Evolutionary conservation across 2,329 filamentous ascomycete genomes (phyloP).

Genomic region (Chrysosporium queenslandicum): DNA sequence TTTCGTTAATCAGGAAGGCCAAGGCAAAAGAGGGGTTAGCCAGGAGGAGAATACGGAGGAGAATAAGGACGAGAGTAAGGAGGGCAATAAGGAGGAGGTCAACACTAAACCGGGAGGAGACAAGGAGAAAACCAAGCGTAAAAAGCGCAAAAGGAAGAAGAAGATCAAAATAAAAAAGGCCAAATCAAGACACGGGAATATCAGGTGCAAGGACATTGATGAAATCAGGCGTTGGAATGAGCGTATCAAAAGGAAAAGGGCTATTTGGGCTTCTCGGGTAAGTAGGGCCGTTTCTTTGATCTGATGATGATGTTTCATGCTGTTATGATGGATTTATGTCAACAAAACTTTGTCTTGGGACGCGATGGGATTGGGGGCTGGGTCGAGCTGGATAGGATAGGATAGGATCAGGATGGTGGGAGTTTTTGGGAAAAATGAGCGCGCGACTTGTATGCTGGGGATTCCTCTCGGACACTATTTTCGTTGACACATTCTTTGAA

Average conservation of each 20-base stretch:
- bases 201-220: neutral
- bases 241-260: neutral
- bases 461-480: no score
- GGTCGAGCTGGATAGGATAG: neutral
- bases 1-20: constrained; percentile 2
- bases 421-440: neutral
- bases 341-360: neutral
- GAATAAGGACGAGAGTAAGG: neutral
- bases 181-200: neutral
- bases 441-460: neutral
- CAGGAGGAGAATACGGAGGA: neutral
- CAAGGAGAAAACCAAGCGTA: neutral
- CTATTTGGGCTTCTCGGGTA: neutral
- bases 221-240: neutral
- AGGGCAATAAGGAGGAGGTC: neutral
- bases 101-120: neutral
- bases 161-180: neutral
- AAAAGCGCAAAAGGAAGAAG: neutral
- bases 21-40: neutral
- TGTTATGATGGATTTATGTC: constrained; percentile 1
- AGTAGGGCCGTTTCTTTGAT: neutral
- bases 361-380: neutral
- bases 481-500: no score
- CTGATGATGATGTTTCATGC: neutral
- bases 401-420: neutral